Evolutionary conservation across 139 green algal species (phyloP).

Genomic region (Monoraphidium neglectum): DNA sequence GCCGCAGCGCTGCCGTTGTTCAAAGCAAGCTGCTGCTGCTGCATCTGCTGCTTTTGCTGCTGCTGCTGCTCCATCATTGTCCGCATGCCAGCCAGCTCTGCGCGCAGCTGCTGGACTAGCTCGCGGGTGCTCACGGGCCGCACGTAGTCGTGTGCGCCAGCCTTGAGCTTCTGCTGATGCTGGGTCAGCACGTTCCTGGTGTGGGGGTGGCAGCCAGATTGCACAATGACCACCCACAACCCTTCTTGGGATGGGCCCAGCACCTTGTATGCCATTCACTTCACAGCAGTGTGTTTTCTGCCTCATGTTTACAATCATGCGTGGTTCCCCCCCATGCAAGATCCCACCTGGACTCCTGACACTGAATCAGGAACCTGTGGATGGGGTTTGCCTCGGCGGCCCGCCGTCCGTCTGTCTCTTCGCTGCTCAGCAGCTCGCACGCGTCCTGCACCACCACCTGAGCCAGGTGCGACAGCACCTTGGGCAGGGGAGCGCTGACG

Average conservation of each 20-base stretch:
- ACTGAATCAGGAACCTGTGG: slow-evolving; percentile 10
- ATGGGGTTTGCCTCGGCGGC: slow-evolving; percentile 7
- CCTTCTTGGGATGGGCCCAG: too few species aligned
- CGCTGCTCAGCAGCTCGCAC: slow-evolving; percentile 5
- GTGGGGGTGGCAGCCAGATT: not conserved
- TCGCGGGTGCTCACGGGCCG: slow-evolving; percentile 6
- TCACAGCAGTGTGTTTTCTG: too few species aligned
- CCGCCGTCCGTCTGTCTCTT: not conserved
- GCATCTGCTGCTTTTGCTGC: too few species aligned
- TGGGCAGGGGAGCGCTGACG: not conserved
- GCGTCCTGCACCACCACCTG: slow-evolving; percentile 3
- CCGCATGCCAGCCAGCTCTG: slow-evolving; percentile 13
- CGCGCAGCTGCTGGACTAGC: not conserved
- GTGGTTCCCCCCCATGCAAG: too few species aligned
- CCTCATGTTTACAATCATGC: too few species aligned
- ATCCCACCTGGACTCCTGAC: not conserved
- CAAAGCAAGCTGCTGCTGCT: too few species aligned
- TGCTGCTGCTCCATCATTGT: slow-evolving; percentile 4
- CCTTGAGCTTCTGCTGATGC: not conserved
- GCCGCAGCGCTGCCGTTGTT: too few species aligned
- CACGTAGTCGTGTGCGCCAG: slow-evolving; percentile 3
- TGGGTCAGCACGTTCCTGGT: not conserved
- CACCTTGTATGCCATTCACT: too few species aligned
- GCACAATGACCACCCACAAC: too few species aligned
- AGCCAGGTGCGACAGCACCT: slow-evolving; percentile 2